phyloP scores from a whole-genome alignment of 179 eudicot genomes.

The Camellia oleifera region DNA sequence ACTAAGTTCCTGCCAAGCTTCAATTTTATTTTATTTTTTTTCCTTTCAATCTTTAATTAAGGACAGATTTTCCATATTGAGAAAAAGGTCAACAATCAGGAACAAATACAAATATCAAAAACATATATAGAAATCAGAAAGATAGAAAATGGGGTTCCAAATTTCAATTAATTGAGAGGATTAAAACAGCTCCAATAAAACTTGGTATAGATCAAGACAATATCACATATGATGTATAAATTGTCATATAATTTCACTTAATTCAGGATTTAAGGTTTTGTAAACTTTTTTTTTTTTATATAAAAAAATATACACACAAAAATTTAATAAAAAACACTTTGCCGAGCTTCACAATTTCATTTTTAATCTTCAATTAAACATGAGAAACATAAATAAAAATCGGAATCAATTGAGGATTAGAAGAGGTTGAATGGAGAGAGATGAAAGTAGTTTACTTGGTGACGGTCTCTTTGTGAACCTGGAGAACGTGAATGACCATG shows the following conservation, averaged over 20 bases:
- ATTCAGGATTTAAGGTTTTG: too few species aligned
- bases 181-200: neutral
- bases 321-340: too few species aligned
- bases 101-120: neutral
- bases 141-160: neutral
- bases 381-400: too few species aligned
- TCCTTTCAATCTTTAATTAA: neutral
- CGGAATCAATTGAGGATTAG: neutral
- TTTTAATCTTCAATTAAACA: too few species aligned
- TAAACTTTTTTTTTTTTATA: too few species aligned
- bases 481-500: constrained; percentile 94
- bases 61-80: neutral
- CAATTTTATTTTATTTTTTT: neutral
- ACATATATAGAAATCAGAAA: neutral
- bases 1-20: neutral
- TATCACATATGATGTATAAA: neutral
- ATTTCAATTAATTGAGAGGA: neutral
- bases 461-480: constrained; percentile 94
- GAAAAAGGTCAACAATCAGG: neutral
- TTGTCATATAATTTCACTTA: neutral
- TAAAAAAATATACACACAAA: too few species aligned
- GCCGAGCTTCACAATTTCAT: too few species aligned
- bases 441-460: constrained; percentile 45
- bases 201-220: neutral
- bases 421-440: neutral